Base-by-base conservation (phyloP, 164 flowering plant genomes). In the Chloranthus sessilifolius region DNA sequence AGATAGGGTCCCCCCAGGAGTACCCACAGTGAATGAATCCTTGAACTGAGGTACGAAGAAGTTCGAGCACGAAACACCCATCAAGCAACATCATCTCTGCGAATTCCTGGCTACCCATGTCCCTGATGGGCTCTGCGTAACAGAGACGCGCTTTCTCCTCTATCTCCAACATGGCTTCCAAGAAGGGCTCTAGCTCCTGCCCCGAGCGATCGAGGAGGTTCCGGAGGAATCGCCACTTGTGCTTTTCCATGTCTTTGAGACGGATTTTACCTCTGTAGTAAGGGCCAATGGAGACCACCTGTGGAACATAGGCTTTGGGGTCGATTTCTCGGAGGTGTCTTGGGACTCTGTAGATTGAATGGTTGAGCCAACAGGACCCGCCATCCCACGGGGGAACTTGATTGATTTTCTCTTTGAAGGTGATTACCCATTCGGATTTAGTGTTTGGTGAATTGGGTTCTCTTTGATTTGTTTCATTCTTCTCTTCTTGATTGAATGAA, bases 31-130 rank as follows among this genome's bases (percentile, higher is more conserved):
- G 45, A 47, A 58, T 55, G 62, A 80, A 76, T 78, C 84, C 11
- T 43, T 74, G 1, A 9, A 69, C 62, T 5, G 53, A 74, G 0
- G 78, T 81, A 17, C 68, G 62, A 29, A 83, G 64, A 25, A 79
- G 69, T 65, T 84, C 92, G 3, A 79, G 70, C 7, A 79, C 58
- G 44, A 84, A 84, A 56, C 83, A 75, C 0, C 79, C 76, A 56
- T 84, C 92, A 14, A 77, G 76, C 23, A 84, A 71, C 92, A 79
- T 55, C 83, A 81, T 77, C 42, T 81, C 77, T 8, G 68, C 73
- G 38, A 83, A 80, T 48, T 79, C 85, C 31, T 63, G 65, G 59
- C 83, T 75, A 36, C 72, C 63, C 5, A 75, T 17, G 26, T 39
- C 3, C 1, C 20, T 19, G 3, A 19, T 28, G 22, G n/a, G 34